Conservation (phyloP, 1,139 yeast species). For the Geotrichum australiense region DNA sequence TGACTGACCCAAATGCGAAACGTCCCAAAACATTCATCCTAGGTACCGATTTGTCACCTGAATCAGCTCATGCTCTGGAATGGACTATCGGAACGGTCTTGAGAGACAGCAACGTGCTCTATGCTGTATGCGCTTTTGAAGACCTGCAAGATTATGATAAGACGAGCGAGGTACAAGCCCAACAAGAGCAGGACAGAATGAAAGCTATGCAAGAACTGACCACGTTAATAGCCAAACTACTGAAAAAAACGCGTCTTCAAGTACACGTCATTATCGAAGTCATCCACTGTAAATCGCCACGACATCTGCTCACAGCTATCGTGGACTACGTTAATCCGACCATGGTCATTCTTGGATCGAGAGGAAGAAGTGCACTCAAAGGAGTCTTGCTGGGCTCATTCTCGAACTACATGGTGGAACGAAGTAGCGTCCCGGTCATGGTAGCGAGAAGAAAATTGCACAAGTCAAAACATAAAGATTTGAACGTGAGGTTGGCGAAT, state of each 20-base stretch:
- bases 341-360: conserved; percentile 74
- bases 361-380: conserved; percentile 67
- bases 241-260: conserved; percentile 65
- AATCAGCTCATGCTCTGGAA: conserved; percentile 77
- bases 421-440: conserved; percentile 81
- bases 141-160: conserved; percentile 39
- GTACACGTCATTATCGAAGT: conserved; percentile 72
- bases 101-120: conserved; percentile 76
- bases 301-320: conserved; percentile 75
- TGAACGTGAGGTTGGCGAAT: conserved; percentile 38
- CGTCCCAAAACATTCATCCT: conserved; percentile 65
- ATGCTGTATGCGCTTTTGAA: conserved; percentile 71
- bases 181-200: conserved; percentile 42
- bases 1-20: conserved; percentile 40
- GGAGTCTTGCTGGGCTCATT: conserved; percentile 73
- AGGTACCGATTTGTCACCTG: conserved; percentile 79
- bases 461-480: conserved; percentile 54
- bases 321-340: conserved; percentile 79
- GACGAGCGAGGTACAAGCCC: conserved; percentile 29
- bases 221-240: conserved; percentile 49
- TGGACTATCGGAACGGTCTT: conserved; percentile 87
- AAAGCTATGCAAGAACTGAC: conserved; percentile 58
- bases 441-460: conserved; percentile 80
- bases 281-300: conserved; percentile 79
- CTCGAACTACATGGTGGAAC: conserved; percentile 68